Conservation (phyloP, 2,329 filamentous ascomycete species). For the Colletotrichum sansevieriae region DNA sequence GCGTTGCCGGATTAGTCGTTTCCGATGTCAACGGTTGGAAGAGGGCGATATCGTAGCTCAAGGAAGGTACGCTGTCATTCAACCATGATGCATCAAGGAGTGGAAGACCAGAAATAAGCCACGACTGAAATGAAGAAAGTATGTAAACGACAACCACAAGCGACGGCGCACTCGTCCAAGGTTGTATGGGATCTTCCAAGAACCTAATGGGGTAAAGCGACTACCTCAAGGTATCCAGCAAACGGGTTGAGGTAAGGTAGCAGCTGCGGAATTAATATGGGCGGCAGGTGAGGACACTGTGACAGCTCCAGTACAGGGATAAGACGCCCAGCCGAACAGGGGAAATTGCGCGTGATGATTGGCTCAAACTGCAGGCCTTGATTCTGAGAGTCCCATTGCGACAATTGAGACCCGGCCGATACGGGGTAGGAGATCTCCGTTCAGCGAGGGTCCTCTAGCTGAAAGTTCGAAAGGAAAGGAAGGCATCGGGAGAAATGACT, state of each 20-base stretch:
- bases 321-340: constrained; percentile 11
- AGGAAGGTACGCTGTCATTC: constrained; percentile 16
- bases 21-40: not conserved
- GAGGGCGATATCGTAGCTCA: constrained; percentile 8
- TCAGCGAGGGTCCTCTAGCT: not conserved
- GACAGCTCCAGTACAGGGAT: constrained; percentile 35
- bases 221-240: constrained; percentile 1
- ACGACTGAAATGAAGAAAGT: constrained; percentile 6
- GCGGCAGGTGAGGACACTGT: constrained; percentile 34
- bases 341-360: constrained; percentile 25
- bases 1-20: not conserved
- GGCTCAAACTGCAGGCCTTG: constrained; percentile 3
- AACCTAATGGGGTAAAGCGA: constrained; percentile 28
- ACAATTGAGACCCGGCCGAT: constrained; percentile 16
- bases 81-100: constrained; percentile 24
- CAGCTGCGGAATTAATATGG: constrained; percentile 25
- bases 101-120: not conserved
- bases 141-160: constrained; percentile 15
- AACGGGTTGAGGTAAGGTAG: constrained; percentile 13
- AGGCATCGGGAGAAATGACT: not conserved
- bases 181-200: constrained; percentile 20
- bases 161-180: constrained; percentile 24
- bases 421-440: constrained; percentile 5
- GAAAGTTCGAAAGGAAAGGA: too few species aligned
- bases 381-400: constrained; percentile 19